These are phyloP conservation scores for Botrytis elliptica DNA, from an alignment of 2,329 filamentous ascomycete species.

Conservation along the genomic window DNA sequence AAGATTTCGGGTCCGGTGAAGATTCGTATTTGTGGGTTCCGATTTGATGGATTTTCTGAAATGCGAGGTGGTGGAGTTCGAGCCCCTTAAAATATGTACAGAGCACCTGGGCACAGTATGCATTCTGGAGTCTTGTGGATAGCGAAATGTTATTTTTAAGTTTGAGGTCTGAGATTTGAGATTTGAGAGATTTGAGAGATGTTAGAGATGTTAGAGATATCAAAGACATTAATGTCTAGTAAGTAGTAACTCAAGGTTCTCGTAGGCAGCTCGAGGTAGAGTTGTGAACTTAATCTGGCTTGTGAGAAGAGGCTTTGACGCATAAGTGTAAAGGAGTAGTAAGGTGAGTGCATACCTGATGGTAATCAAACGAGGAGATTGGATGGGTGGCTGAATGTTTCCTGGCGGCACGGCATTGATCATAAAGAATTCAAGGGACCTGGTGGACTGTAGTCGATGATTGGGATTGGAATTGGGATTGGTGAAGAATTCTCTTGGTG, in stretches of 20 bases:
- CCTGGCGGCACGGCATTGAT: conserved; percentile 3
- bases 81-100: conserved; percentile 4
- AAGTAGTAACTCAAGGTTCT: neutral
- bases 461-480: neutral
- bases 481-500: neutral
- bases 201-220: no score
- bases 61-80: conserved; percentile 2
- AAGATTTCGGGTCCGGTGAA: neutral
- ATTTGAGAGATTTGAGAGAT: no score
- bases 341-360: neutral
- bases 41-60: neutral
- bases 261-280: neutral
- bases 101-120: neutral
- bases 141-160: conserved; percentile 4
- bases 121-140: conserved; percentile 1
- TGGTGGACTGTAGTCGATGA: neutral
- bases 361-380: neutral
- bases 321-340: neutral
- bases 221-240: neutral
- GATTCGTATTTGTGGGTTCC: conserved; percentile 1
- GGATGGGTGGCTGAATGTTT: neutral
- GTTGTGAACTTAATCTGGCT: neutral
- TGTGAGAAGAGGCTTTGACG: neutral
- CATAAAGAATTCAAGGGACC: neutral
- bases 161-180: neutral